Percentiles rank a stretch among this genome's conserved stretches.
phyloP scores from a whole-genome alignment of 2,329 filamentous ascomycete species.

The Cercospora sp. region DNA sequence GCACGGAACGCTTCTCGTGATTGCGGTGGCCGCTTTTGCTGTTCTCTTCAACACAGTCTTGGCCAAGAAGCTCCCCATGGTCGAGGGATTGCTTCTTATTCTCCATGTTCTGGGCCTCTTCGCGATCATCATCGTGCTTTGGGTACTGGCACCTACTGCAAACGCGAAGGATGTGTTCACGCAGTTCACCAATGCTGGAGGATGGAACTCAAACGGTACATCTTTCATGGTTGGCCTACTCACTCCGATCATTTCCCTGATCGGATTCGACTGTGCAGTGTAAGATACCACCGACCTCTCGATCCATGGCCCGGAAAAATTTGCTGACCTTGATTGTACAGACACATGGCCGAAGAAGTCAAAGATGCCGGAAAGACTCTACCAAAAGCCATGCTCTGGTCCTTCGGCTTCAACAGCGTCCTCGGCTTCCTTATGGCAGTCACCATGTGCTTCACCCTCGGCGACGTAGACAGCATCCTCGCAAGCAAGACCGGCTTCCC shows the following conservation, averaged over 20 bases:
- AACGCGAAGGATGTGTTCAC: conserved; percentile 30
- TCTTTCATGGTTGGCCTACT: conserved; percentile 13
- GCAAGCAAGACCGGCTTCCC: conserved; percentile 32
- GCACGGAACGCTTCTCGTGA: conserved; percentile 54
- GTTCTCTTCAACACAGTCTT: conserved; percentile 49
- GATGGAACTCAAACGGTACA: conserved; percentile 12
- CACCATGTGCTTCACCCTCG: conserved; percentile 40
- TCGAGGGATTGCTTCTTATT: conserved; percentile 53
- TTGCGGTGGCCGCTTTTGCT: conserved; percentile 44
- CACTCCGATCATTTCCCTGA: conserved; percentile 4
- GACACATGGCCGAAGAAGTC: conserved; percentile 23
- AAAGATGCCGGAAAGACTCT: conserved; percentile 13
- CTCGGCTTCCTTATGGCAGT: conserved; percentile 20
- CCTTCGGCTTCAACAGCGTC: conserved; percentile 14
- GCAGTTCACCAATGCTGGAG: conserved; percentile 27
- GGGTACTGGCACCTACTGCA: conserved; percentile 37
- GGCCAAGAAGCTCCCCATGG: conserved; percentile 47
- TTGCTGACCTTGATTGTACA: not conserved
- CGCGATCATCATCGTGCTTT: conserved; percentile 52
- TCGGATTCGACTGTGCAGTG: conserved; percentile 14
- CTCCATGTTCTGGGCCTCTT: conserved; percentile 57
- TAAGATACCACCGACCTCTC: not conserved
- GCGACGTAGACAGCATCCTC: conserved; percentile 28
- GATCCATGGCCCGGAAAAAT: too few species aligned
- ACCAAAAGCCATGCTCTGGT: conserved; percentile 15